Conservation (phyloP, 2,329 filamentous ascomycete species). For the Erysiphe pulchra region DNA sequence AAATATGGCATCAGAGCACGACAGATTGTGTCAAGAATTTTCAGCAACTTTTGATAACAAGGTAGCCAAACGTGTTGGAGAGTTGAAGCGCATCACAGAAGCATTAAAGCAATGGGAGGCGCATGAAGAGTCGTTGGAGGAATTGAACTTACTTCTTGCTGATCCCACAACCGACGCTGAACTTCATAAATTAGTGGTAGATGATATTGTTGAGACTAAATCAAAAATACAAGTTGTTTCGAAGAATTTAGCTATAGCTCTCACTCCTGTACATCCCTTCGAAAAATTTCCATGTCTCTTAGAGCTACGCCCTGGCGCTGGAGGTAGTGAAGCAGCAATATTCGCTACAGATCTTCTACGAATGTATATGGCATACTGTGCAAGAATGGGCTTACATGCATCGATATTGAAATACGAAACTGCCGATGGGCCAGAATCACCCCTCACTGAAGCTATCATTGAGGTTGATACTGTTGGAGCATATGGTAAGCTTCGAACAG, state of each 20-base stretch:
- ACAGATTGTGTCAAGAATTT: conserved; percentile 24
- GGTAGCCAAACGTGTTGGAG: conserved; percentile 32
- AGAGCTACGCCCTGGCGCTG: conserved; percentile 77
- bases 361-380: conserved; percentile 72
- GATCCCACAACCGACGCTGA: conserved; percentile 28
- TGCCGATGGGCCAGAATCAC: conserved; percentile 40
- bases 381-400: conserved; percentile 36
- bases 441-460: conserved; percentile 67
- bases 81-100: conserved; percentile 28
- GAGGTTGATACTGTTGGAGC: conserved; percentile 54
- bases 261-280: conserved; percentile 78
- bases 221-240: conserved; percentile 35
- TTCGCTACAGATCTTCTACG: conserved; percentile 70
- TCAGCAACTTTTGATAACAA: conserved; percentile 28
- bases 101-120: conserved; percentile 33
- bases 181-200: conserved; percentile 50
- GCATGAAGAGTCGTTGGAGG: conserved; percentile 24
- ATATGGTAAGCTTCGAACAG: conserved; percentile 59
- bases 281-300: conserved; percentile 71
- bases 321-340: conserved; percentile 71
- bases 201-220: conserved; percentile 49
- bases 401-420: conserved; percentile 59
- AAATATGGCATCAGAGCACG: conserved; percentile 29
- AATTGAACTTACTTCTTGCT: conserved; percentile 26
- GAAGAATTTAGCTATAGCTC: conserved; percentile 41